A percentile compares a stretch with the other conserved stretches of the same genome.
Conservation (phyloP, 1,284 basidiomycete genomes). For the Earliella scabrosa region DNA sequence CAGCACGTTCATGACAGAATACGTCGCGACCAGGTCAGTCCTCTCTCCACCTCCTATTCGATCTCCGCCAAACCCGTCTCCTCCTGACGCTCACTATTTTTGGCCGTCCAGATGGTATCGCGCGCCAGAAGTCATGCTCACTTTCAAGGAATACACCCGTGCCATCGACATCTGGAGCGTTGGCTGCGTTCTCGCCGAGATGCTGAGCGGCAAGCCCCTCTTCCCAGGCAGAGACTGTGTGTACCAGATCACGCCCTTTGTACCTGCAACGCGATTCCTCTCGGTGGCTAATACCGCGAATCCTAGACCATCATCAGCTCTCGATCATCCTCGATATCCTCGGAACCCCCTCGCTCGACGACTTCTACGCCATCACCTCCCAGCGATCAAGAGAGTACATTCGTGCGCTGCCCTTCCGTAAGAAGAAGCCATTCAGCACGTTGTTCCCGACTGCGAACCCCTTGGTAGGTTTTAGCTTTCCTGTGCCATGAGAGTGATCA, state of each 20-base stretch:
- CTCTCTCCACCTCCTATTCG: background rate
- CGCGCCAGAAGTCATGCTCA: slow-evolving; percentile 94
- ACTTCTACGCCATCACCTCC: slow-evolving; percentile 92
- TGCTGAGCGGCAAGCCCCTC: slow-evolving; percentile 88
- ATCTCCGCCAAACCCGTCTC: background rate
- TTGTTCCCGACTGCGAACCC: slow-evolving; percentile 88
- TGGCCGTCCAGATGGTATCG: slow-evolving; percentile 80
- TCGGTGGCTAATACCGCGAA: background rate
- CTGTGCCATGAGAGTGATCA: background rate
- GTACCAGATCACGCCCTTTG: background rate
- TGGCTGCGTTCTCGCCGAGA: slow-evolving; percentile 93
- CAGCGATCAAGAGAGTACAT: slow-evolving; percentile 90
- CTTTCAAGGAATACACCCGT: slow-evolving; percentile 92
- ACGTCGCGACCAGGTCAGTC: slow-evolving; percentile 79
- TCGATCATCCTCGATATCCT: slow-evolving; percentile 87
- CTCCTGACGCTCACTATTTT: slow-evolving; percentile 11
- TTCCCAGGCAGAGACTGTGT: slow-evolving; percentile 88
- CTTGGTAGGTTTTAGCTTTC: slow-evolving; percentile 45
- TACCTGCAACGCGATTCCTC: background rate
- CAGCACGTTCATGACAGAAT: slow-evolving; percentile 94
- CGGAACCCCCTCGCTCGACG: slow-evolving; percentile 88
- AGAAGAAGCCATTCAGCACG: slow-evolving; percentile 76
- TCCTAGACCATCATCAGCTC: slow-evolving; percentile 88
- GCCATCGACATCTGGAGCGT: slow-evolving; percentile 96
- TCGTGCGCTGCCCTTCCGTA: slow-evolving; percentile 90